A percentile compares a stretch with the other conserved stretches of the same genome.
phyloP scores from a whole-genome alignment of 2,329 filamentous ascomycete species.

The Penicillium crustosum region DNA sequence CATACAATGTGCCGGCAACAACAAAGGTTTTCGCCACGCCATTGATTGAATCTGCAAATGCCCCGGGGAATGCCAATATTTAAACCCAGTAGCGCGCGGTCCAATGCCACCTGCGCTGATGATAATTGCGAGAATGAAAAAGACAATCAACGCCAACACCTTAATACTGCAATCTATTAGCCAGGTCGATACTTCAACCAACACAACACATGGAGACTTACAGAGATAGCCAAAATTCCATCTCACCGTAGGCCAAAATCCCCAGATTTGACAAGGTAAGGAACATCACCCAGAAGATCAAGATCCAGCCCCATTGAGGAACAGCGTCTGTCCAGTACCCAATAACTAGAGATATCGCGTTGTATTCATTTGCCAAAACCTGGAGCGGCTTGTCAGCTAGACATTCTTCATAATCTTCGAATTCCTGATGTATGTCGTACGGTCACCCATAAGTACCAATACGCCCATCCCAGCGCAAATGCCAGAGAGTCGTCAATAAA shows the following conservation, averaged over 20 bases:
- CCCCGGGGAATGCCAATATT: slow-evolving; percentile 39
- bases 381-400: slow-evolving; percentile 7
- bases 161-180: slow-evolving; percentile 30
- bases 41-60: slow-evolving; percentile 38
- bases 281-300: slow-evolving; percentile 50
- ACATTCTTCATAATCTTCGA: neutral
- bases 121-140: slow-evolving; percentile 36
- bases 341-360: slow-evolving; percentile 48
- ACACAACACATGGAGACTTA: slow-evolving; percentile 13
- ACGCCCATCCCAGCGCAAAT: slow-evolving; percentile 70
- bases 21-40: slow-evolving; percentile 40
- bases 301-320: slow-evolving; percentile 49
- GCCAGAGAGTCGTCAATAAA: slow-evolving; percentile 71
- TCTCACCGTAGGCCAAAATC: slow-evolving; percentile 54
- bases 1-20: slow-evolving; percentile 36
- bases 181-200: neutral
- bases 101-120: slow-evolving; percentile 38
- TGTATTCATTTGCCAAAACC: slow-evolving; percentile 47
- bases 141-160: slow-evolving; percentile 32
- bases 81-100: slow-evolving; percentile 34
- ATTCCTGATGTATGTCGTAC: slow-evolving; percentile 14
- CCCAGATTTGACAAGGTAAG: slow-evolving; percentile 43
- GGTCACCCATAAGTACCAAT: slow-evolving; percentile 55
- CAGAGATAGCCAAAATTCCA: slow-evolving; percentile 49
- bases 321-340: slow-evolving; percentile 47